Base-by-base conservation (phyloP, 768 basidiomycete genomes). In the Lentinula lateritia region DNA sequence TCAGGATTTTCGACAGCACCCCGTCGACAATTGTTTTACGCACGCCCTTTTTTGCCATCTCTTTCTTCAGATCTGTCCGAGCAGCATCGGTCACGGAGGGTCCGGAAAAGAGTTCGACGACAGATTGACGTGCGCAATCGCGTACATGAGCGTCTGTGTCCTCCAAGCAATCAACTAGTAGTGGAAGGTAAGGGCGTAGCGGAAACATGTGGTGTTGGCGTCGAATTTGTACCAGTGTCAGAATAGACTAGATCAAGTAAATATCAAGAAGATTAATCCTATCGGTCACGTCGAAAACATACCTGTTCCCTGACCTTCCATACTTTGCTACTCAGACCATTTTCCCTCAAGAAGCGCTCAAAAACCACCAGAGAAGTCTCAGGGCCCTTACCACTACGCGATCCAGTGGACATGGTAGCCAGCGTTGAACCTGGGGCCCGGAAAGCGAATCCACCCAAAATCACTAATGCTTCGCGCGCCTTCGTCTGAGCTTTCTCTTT, bases 81-180 rank as follows among this genome's bases (percentile, higher is more conserved):
- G 97, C 97, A 7, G 86, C 87, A 69, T 95, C 89, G 2, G 88
- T 86, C 13, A 93, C 92, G 5, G 83, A 85, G 0, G 89, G 83
- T 15, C 92, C 91, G 0, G 92, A 87, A 69, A 98, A 96, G 59
- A 99, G 79, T 65, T 89, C 86, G 15, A 97, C 82, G 61, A 93
- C 83, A 1, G 92, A 87, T 66, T 84, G 82, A 53, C 88, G 85
- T 7, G 95, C 89, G 69, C 87, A 88, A 60, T 94, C 90, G 48
- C 97, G 89, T 57, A 98, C 97, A 66, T 86, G 85, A 18, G 89
- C 84, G 69, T 99, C 97, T 1, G 87, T 85, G 73, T 98, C 96
- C 76, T 98, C 92, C 35, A 99, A 80, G 42, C 88, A 80, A 60
- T 88, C 91, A 38, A 98, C 92, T 54, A 99, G 83, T 12, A 81